These are phyloP conservation scores for Cadophora sp. DNA, from an alignment of 2,329 filamentous ascomycete genomes.

Conservation along the genomic window DNA sequence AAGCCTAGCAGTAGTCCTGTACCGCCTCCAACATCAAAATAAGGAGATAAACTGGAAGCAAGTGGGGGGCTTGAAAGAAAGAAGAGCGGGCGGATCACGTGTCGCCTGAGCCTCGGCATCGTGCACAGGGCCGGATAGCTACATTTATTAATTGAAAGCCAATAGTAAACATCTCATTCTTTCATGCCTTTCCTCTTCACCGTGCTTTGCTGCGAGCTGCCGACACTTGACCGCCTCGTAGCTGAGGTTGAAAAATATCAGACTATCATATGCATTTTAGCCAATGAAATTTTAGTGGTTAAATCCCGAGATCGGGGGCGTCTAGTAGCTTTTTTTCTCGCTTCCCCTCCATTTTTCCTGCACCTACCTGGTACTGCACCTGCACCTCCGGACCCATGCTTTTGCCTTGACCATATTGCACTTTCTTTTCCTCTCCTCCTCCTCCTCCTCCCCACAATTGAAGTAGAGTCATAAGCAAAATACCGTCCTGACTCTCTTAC, in stretches of 20 bases:
- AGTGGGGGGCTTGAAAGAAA: no score
- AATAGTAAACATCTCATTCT: neutral
- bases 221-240: conserved; percentile 9
- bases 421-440: conserved; percentile 12
- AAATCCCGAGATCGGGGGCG: conserved; percentile 11
- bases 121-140: neutral
- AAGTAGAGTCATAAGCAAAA: conserved; percentile 26
- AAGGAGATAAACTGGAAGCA: neutral
- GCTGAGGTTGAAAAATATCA: neutral
- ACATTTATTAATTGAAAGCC: neutral
- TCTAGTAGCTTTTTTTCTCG: neutral
- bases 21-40: neutral
- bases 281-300: conserved; percentile 19
- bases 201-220: neutral
- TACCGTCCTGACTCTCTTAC: conserved; percentile 1
- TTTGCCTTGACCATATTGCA: neutral
- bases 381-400: conserved; percentile 11
- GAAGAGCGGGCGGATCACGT: neutral
- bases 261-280: neutral
- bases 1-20: neutral
- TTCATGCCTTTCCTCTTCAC: neutral
- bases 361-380: conserved; percentile 1
- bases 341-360: conserved; percentile 20
- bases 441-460: conserved; percentile 24
- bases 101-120: neutral